Base-by-base conservation (phyloP, 1,139 yeast species). In the Yamadazyma oceani region DNA sequence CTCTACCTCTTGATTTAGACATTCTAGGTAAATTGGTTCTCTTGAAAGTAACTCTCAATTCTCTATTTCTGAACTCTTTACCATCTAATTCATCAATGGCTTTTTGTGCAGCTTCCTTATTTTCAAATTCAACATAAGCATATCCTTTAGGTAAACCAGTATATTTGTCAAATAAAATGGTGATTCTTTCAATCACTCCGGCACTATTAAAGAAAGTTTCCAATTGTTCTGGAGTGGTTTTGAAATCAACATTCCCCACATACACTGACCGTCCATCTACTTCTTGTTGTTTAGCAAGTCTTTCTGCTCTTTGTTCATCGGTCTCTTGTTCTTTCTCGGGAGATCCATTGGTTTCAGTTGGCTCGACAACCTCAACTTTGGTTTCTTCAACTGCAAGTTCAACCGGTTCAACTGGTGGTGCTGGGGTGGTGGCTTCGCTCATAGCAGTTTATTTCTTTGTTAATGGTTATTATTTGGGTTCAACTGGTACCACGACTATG, bases 101-200 rank as follows among this genome's bases (percentile, higher is more conserved):
- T 39, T 52, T 51, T 25, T 54, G 42, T 5, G 61, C 72, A 32
- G 61, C 54, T 22, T 54, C 66, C 3, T 34, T 37, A 13, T 39
- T 48, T 30, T 57, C 62, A 50, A 66, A 70, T 45, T 69, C 73
- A 39, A 70, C 58, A 41, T 69, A 69, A 3, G 75, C 75, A 41
- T 66, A 67, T n/a, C 76, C 76, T 48, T 68, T 70, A 4, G 75
- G 71, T 27, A 60, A 53, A 2, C 74, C 73, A 3, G 66, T 53
- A 46, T 42, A 58, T 37, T 59, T 56, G 45, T 69, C 71, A 38
- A 67, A 64, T 41, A 68, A 55, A 29, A 70, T 65, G 14, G 75
- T 69, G 10, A 70, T 61, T 37, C 73, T 48, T 43, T 64, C 67
- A 44, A 69, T 60, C 7, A 52, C 54, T 0, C 74, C 75, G 16